A percentile compares a stretch with the other conserved stretches of the same genome.
These are phyloP conservation scores for Metschnikowia corniflorae DNA, from an alignment of 805 yeast species.

Conservation along the genomic window DNA sequence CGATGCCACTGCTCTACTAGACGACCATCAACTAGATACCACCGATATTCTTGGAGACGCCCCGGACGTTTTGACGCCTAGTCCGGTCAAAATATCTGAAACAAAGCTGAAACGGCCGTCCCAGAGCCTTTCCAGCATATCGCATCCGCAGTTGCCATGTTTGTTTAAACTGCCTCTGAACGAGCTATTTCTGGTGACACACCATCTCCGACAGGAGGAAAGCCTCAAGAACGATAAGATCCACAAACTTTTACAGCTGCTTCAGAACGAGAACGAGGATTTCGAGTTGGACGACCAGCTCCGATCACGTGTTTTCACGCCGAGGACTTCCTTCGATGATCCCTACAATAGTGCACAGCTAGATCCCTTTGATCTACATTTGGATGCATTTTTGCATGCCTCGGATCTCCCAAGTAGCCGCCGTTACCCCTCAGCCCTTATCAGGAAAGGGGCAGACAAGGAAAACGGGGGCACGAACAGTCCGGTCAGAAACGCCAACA, in stretches of 20 bases:
- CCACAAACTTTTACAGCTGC: slow-evolving; percentile 35
- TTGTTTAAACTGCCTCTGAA: slow-evolving; percentile 18
- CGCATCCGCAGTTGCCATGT: slow-evolving; percentile 15
- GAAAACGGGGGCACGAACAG: not conserved
- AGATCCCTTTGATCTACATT: slow-evolving; percentile 18
- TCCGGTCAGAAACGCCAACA: slow-evolving; percentile 23
- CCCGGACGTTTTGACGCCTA: slow-evolving; percentile 5
- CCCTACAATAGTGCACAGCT: not conserved
- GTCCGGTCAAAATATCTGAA: slow-evolving; percentile 10
- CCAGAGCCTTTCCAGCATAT: slow-evolving; percentile 10
- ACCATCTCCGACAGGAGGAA: slow-evolving; percentile 21
- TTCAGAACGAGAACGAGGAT: slow-evolving; percentile 25
- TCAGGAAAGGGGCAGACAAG: slow-evolving; percentile 6
- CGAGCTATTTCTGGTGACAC: slow-evolving; percentile 33
- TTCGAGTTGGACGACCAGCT: slow-evolving; percentile 18
- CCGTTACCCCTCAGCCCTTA: not conserved
- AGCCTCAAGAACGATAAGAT: slow-evolving; percentile 34
- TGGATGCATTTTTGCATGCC: slow-evolving; percentile 18
- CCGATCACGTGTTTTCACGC: slow-evolving; percentile 17
- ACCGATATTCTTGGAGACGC: slow-evolving; percentile 11
- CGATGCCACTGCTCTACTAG: slow-evolving; percentile 18
- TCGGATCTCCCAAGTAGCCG: not conserved
- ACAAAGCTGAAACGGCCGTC: slow-evolving; percentile 2
- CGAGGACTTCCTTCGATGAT: slow-evolving; percentile 22
- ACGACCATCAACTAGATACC: slow-evolving; percentile 14